Conservation (phyloP, 2,329 filamentous ascomycete genomes). For the Botryotinia narcissicola region DNA sequence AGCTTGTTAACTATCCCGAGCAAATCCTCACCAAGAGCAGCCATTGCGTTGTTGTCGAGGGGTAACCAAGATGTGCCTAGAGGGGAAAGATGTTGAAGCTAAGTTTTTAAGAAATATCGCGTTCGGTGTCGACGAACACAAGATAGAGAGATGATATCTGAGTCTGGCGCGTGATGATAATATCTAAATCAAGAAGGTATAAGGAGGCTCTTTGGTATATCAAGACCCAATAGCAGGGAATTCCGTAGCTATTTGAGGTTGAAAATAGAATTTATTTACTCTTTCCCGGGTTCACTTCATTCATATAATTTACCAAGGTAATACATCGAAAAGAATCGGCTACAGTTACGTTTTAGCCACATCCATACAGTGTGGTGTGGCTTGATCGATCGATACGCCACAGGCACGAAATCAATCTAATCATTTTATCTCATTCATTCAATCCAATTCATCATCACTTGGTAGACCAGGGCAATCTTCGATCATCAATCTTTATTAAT, state of each 20-base stretch:
- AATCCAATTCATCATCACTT: background rate
- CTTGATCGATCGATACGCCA: conserved; percentile 1
- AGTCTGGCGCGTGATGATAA: background rate
- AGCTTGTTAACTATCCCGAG: conserved; percentile 96
- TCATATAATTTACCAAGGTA: conserved; percentile 21
- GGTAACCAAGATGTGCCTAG: conserved; percentile 30
- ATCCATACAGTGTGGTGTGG: conserved; percentile 2
- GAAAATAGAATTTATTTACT: conserved; percentile 18
- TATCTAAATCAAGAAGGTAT: conserved; percentile 2
- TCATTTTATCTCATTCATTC: background rate
- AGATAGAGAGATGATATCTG: conserved; percentile 9
- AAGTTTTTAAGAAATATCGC: conserved; percentile 16
- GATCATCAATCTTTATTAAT: background rate
- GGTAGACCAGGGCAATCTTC: background rate
- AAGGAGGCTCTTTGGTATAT: background rate
- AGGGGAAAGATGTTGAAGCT: conserved; percentile 17
- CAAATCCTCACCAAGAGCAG: conserved; percentile 92
- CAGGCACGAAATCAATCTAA: background rate
- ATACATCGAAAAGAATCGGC: conserved; percentile 9
- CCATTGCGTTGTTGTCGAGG: conserved; percentile 56
- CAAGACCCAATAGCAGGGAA: conserved; percentile 15
- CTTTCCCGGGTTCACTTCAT: conserved; percentile 10
- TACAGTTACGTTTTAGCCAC: conserved; percentile 13
- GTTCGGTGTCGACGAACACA: conserved; percentile 18
- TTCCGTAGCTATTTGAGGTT: conserved; percentile 9